phyloP scores from a whole-genome alignment of 768 basidiomycete species.

The Atractiella rhizophila region DNA sequence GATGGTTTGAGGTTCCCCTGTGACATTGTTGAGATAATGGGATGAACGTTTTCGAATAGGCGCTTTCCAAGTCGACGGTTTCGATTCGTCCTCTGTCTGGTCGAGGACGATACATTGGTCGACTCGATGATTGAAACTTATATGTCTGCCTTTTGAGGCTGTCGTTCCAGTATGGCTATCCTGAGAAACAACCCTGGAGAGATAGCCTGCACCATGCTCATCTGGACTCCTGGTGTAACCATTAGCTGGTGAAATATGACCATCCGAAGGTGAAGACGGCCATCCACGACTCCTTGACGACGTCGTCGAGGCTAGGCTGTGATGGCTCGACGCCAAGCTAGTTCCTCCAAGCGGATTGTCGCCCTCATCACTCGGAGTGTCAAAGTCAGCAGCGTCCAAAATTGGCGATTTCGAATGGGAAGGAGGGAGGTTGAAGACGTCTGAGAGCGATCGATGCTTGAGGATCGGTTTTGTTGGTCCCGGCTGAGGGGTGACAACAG shows the following conservation, averaged over 20 bases:
- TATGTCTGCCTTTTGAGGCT: slow-evolving; percentile 33
- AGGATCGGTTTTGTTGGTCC: slow-evolving; percentile 54
- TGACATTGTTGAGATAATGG: slow-evolving; percentile 14
- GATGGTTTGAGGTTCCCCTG: slow-evolving; percentile 38
- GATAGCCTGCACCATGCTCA: too few species aligned
- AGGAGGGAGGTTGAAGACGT: slow-evolving; percentile 34
- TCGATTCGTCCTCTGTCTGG: slow-evolving; percentile 18
- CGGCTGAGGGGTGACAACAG: slow-evolving; percentile 23
- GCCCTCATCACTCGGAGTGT: neutral
- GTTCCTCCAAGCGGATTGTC: neutral
- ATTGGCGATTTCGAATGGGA: neutral
- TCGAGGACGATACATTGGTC: slow-evolving; percentile 57
- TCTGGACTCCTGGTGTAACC: too few species aligned
- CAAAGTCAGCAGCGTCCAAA: neutral
- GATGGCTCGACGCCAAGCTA: neutral
- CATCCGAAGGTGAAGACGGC: neutral
- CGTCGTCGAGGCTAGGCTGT: too few species aligned
- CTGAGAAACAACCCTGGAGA: too few species aligned
- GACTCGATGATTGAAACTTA: slow-evolving; percentile 93
- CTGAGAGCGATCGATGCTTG: slow-evolving; percentile 75
- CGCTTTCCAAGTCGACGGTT: slow-evolving; percentile 9
- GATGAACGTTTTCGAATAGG: slow-evolving; percentile 16
- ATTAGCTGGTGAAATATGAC: too few species aligned
- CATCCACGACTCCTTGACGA: neutral
- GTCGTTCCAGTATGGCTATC: slow-evolving; percentile 3